Evolutionary conservation across 192 early-diverging fungal genomes (phyloP).

Genomic region (Entomortierella parvispora): DNA sequence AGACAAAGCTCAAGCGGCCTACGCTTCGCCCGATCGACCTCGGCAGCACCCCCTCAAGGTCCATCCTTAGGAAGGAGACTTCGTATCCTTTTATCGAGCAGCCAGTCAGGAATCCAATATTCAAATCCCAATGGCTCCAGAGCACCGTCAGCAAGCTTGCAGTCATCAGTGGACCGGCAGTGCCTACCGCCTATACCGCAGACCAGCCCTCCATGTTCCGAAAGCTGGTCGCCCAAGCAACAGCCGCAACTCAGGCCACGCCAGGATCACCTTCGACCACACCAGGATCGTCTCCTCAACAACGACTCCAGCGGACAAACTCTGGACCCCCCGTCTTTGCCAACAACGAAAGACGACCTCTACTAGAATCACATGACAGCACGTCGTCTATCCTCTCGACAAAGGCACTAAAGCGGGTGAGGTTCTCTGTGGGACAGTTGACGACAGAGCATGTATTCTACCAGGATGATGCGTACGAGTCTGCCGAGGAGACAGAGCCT

Average conservation of each 20-base stretch:
- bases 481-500: slow-evolving; percentile 41
- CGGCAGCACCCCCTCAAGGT: slow-evolving; percentile 23
- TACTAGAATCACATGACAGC: slow-evolving; percentile 16
- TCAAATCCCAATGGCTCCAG: slow-evolving; percentile 50
- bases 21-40: slow-evolving; percentile 36
- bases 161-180: slow-evolving; percentile 39
- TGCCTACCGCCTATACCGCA: slow-evolving; percentile 44
- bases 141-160: slow-evolving; percentile 50
- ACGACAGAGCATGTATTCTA: slow-evolving; percentile 61
- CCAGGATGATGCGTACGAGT: slow-evolving; percentile 53
- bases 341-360: slow-evolving; percentile 23
- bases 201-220: slow-evolving; percentile 39
- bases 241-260: slow-evolving; percentile 24
- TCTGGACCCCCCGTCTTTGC: slow-evolving; percentile 33
- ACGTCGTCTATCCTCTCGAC: slow-evolving; percentile 27
- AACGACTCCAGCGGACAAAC: background rate
- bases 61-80: slow-evolving; percentile 48
- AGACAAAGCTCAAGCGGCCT: slow-evolving; percentile 32
- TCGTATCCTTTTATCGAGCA: slow-evolving; percentile 48
- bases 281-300: background rate
- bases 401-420: slow-evolving; percentile 60
- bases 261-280: slow-evolving; percentile 2
- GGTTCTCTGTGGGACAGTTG: slow-evolving; percentile 63
- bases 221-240: slow-evolving; percentile 40
- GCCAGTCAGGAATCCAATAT: slow-evolving; percentile 33